Evolutionary conservation across 2,329 filamentous ascomycete genomes (phyloP), one percentile per base, ranked within the genome.

Genomic region (Aurifilum marmelostoma): DNA sequence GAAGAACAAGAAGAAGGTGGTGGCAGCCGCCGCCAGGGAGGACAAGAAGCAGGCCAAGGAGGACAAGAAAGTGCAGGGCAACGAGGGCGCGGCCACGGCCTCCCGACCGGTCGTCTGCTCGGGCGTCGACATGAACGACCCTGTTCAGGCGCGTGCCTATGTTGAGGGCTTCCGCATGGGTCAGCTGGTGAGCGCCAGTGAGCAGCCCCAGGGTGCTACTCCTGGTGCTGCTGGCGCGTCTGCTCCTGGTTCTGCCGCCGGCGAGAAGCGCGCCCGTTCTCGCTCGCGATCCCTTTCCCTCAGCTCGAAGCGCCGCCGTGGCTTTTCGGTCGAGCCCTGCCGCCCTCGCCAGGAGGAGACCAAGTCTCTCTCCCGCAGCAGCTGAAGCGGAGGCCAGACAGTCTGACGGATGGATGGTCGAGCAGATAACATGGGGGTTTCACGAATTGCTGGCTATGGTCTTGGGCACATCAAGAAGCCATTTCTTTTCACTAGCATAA

Each of bases 161-260:
- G 63, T 75, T 3, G 72, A 75, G 41, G 74, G 74, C 39, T 63
- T 75, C 24, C 69, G 67, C 1, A 61, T 70, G 37, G 74, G 73
- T 3, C 69, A 66, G 56, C 56, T 68, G 14, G 66, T 67, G 21
- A 50, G 32, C 32, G 21, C 43, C 43, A n/a, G 21, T 2, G 43
- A 47, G 43, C 43, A 6, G 34, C 34, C 34, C 7, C 21, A 8
- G n/a, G 21, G 18, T 47, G 43, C 18, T n/a, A 2, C 5, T 47
- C 14, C 24, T 21, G 1, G 7, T 50, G 8, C 61, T n/a, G 41
- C 29, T 6, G 61, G 8, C 18, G 47, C 8, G 9, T 9, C 7
- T 32, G 8, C 14, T 18, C 11, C n/a, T 24, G 27, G 16, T 21
- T 6, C 41, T 21, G 47, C 14, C 27, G 32, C 16, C 18, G 60